These are phyloP conservation scores for Xanthoconium separans DNA, from an alignment of 1,284 basidiomycete genomes.

Conservation along the genomic window DNA sequence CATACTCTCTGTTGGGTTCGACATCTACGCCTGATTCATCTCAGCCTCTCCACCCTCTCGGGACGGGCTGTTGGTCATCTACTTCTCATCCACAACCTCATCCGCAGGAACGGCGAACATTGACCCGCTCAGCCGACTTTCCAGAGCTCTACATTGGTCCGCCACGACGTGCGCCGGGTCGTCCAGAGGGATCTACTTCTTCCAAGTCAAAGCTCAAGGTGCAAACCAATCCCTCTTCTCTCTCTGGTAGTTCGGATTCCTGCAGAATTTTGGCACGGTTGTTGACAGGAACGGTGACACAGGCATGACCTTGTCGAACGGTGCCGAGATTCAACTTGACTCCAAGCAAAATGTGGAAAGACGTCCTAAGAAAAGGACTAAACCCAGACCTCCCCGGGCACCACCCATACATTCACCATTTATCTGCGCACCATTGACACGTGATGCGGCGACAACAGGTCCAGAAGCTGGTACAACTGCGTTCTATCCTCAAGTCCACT, in stretches of 20 bases:
- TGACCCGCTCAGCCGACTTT: constrained; percentile 33
- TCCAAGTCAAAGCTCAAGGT: constrained; percentile 18
- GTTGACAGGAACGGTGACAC: constrained; percentile 8
- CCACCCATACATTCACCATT: constrained; percentile 25
- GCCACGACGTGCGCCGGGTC: constrained; percentile 30
- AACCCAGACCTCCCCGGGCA: constrained; percentile 8
- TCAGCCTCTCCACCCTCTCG: constrained; percentile 9
- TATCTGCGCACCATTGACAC: constrained; percentile 26
- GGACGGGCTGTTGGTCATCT: constrained; percentile 15
- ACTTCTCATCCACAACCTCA: not conserved
- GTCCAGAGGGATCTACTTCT: constrained; percentile 30
- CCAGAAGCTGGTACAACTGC: not conserved
- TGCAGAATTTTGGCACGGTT: not conserved
- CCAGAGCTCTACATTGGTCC: constrained; percentile 35
- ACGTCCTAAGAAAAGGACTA: constrained; percentile 16
- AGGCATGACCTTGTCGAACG: constrained; percentile 7
- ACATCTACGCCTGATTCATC: constrained; percentile 7
- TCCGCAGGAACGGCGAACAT: constrained; percentile 18
- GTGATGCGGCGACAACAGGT: not conserved
- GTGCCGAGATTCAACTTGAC: not conserved
- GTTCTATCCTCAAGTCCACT: constrained; percentile 15
- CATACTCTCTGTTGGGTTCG: constrained; percentile 28
- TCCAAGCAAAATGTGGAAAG: not conserved
- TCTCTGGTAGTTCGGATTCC: constrained; percentile 9
- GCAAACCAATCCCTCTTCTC: not conserved